These are phyloP conservation scores for Bacidia gigantensis DNA, from an alignment of 495 filamentous ascomycete genomes.

Conservation along the genomic window DNA sequence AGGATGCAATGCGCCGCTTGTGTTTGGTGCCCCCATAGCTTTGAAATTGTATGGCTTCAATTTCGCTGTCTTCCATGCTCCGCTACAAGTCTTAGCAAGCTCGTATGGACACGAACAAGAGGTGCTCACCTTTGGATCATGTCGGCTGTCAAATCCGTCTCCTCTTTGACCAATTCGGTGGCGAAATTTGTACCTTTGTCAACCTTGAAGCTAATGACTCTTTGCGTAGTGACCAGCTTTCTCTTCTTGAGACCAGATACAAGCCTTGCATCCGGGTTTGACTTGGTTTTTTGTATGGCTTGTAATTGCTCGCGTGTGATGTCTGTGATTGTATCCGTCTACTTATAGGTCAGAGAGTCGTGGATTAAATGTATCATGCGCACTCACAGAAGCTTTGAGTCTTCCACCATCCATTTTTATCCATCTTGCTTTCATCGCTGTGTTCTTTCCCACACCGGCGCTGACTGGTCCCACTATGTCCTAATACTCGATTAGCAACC, in stretches of 20 bases:
- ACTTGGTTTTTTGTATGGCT: conserved; percentile 51
- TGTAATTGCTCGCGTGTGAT: conserved; percentile 59
- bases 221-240: conserved; percentile 67
- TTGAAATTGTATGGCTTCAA: conserved; percentile 99
- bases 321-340: conserved; percentile 61
- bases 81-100: conserved; percentile 28
- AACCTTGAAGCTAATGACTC: conserved; percentile 73
- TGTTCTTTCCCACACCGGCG: conserved; percentile 83
- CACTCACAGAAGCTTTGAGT: conserved; percentile 31
- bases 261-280: conserved; percentile 55
- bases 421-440: conserved; percentile 94
- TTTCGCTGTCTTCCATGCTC: conserved; percentile 67
- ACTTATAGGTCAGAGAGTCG: neutral
- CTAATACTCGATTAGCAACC: conserved; percentile 18
- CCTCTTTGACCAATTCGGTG: conserved; percentile 73
- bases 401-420: conserved; percentile 74
- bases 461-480: conserved; percentile 68
- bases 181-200: conserved; percentile 78
- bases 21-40: conserved; percentile 64
- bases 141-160: conserved; percentile 87
- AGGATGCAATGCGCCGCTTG: conserved; percentile 80
- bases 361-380: neutral
- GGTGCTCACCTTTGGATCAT: conserved; percentile 53
- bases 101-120: neutral
- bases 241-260: conserved; percentile 74